Evolutionary conservation across 1,139 yeast genomes (phyloP), one percentile per base, ranked within the genome.

Genomic region (Meyerozyma smithsonii): DNA sequence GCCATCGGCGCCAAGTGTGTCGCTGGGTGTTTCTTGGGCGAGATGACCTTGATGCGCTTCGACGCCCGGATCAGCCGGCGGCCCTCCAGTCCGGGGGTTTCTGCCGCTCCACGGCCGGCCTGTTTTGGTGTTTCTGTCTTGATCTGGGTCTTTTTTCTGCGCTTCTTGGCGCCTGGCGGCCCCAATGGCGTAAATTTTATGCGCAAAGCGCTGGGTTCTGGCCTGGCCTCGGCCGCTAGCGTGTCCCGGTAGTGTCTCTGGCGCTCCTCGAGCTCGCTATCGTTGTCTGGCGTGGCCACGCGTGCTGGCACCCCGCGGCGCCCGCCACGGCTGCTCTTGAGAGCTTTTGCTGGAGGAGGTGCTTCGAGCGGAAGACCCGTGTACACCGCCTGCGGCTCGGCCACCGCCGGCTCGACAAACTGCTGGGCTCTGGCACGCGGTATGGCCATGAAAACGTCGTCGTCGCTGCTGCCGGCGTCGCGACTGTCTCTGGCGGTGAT

Each of bases 341-440:
- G 49, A 17, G 73, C 72, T 48, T 74, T 79, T 0, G 66, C 55
- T 7, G 76, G 74, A 5, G 95, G 95, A 4, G 68, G 65, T 4
- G 76, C 68, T 45, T 79, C 88, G 38, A 85, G 58, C 3, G 90
- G 83, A 32, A 75, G 66, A 1, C 95, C 95, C 0, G 89, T 81
- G 36, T 76, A 75, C 19, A 68, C 64, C 3, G 83, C 76, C 14
- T 55, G 56, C 0, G 81, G 78, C 17, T 64, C 68, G 0, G 81
- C 75, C 26, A 73, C 58, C 8, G 68, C 70, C 0, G 92, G 90
- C 54, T 84, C 92, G 11, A 63, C 57, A 64, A 83, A 71, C 17
- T 38, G 42, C 32, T 45, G 49, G 17, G 38, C 34, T 5, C 49
- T 51, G 36, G 54, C 51, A 30, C 44, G 39, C 35, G 41, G 47